Base-by-base conservation (phyloP, 768 basidiomycete genomes). In the Dacryopinax spathularia region DNA sequence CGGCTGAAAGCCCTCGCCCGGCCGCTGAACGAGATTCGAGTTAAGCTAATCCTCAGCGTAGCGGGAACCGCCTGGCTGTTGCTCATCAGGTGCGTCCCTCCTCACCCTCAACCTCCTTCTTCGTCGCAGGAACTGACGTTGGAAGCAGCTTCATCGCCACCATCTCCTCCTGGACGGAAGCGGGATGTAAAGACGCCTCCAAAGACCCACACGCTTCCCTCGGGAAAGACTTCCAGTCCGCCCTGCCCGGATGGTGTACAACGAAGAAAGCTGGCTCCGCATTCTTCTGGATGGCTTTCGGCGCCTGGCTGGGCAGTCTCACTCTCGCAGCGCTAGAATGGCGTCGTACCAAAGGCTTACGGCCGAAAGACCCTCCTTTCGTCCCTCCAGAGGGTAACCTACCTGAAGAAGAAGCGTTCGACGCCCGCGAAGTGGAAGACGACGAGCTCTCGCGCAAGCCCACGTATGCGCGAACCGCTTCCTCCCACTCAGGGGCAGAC, bases 261-360 rank as follows among this genome's bases (percentile, higher is more conserved):
- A 94, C 93, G 6, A 97, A 96, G 77, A 92, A 91, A 69, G 93
- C 93, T 1, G 89, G 82, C 0, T 84, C 84, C 3, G 82, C 94
- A 48, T 96, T 97, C 75, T 87, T 93, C 72, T 95, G 92, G 93
- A 72, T 91, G 9, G 78, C 83, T 1, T 89, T 90, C 62, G 79
- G 76, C 16, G 87, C 84, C 72, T 95, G 92, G 92, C 76, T 75
- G 1, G 85, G 80, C 6, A 85, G 89, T 0, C 70, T 90, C 9
- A 77, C 76, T 9, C 77, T 91, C 39, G 79, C 88, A 33, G 73
- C 89, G 61, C 73, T 86, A 2, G 84, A 88, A 60, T 94, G 89
- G 88, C 85, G 90, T 56, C 81, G 81, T 33, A 88, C 87, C 60
- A 80, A 85, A 72, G 71, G 72, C 33, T 66, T 67, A 34, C 35